Percentiles rank a stretch among this genome's conserved stretches.
phyloP scores from a whole-genome alignment of 148 eudicot genomes.

The Hydrangea macrophylla region DNA sequence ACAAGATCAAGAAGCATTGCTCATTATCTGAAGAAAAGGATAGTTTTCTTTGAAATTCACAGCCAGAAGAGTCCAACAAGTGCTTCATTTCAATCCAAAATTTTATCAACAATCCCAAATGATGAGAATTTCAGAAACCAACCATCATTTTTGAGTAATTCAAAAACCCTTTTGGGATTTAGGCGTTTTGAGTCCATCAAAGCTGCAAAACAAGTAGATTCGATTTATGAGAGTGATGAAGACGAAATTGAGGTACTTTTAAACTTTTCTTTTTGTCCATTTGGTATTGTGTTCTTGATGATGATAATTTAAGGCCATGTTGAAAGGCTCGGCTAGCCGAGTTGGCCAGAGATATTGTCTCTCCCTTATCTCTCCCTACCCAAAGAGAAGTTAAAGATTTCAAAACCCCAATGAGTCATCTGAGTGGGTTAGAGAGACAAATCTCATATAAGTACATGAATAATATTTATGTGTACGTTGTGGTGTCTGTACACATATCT shows the following conservation, averaged over 20 bases:
- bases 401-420: too few relatives aligned
- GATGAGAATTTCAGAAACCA: background rate
- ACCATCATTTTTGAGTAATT: constrained; percentile 7
- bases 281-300: too few relatives aligned
- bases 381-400: too few relatives aligned
- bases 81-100: background rate
- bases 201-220: constrained; percentile 28
- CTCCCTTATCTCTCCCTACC: too few relatives aligned
- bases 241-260: constrained; percentile 27
- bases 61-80: background rate
- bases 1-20: constrained; percentile 25
- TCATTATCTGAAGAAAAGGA: constrained; percentile 1
- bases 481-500: too few relatives aligned
- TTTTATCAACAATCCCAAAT: background rate
- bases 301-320: too few relatives aligned
- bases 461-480: too few relatives aligned
- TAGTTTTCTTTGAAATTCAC: background rate
- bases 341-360: too few relatives aligned
- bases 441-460: too few relatives aligned
- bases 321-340: too few relatives aligned
- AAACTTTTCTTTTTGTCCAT: too few relatives aligned
- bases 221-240: constrained; percentile 24
- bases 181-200: constrained; percentile 32
- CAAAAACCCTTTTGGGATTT: constrained; percentile 3
- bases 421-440: too few relatives aligned